Percentiles rank a stretch among this genome's conserved stretches.
Conservation (phyloP, 73 alveolate genomes). For the Tetrahymena thermophila region DNA sequence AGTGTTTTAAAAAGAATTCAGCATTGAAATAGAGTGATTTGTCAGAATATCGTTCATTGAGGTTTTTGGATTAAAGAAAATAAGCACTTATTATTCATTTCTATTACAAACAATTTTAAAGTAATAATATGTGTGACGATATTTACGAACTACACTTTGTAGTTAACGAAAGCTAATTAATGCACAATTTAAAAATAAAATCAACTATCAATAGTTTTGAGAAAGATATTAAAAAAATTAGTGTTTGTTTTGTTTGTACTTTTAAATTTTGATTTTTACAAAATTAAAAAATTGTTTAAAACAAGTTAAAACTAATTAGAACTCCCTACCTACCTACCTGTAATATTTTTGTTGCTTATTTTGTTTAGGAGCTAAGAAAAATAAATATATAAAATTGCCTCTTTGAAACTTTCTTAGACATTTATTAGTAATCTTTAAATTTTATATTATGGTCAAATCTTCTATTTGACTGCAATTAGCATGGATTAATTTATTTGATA, state of each 20-base stretch:
- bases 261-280: not conserved
- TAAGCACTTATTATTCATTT: not conserved
- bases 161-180: not conserved
- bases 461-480: not conserved
- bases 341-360: not conserved
- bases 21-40: not conserved
- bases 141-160: not conserved
- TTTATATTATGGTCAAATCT: not conserved
- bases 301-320: not conserved
- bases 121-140: not conserved
- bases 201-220: not conserved
- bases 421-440: not conserved
- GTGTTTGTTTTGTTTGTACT: not conserved
- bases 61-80: not conserved
- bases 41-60: no score
- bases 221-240: not conserved
- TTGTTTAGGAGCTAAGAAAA: not conserved
- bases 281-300: not conserved
- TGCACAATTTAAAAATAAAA: not conserved
- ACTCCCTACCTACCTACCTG: not conserved
- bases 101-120: not conserved
- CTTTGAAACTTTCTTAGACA: not conserved
- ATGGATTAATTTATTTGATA: not conserved
- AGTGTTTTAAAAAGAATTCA: no score
- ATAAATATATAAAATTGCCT: no score